Evolutionary conservation across 1,139 yeast genomes (phyloP).

Genomic region (Yamadazyma blattariae): DNA sequence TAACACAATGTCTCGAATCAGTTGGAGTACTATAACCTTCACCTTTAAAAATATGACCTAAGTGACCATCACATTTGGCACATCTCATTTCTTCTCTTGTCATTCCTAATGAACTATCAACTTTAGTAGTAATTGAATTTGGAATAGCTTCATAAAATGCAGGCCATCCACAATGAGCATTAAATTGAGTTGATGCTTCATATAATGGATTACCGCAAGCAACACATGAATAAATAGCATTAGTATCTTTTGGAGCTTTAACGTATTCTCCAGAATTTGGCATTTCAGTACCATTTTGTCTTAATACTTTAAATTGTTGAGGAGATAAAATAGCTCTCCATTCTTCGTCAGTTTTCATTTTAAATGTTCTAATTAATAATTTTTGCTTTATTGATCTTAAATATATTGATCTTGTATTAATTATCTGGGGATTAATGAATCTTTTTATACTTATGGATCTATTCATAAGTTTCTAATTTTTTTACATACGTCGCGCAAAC

Average conservation of each 20-base stretch:
- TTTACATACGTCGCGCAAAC: too few species aligned
- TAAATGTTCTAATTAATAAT: conserved; percentile 2
- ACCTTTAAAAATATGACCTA: conserved; percentile 94
- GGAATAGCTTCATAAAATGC: conserved; percentile 90
- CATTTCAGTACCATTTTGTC: conserved; percentile 81
- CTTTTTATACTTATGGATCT: too few species aligned
- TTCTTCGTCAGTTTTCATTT: conserved; percentile 53
- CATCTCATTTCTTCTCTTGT: conserved; percentile 86
- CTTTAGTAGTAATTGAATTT: conserved; percentile 61
- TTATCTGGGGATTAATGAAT: not conserved
- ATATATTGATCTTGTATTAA: not conserved
- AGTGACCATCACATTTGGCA: conserved; percentile 84
- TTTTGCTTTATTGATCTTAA: not conserved
- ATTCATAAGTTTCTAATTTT: not conserved
- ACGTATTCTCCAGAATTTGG: conserved; percentile 76
- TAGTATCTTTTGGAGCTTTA: conserved; percentile 37
- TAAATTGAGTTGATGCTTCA: conserved; percentile 75
- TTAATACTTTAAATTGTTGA: conserved; percentile 72
- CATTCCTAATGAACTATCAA: conserved; percentile 72
- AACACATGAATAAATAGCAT: conserved; percentile 78
- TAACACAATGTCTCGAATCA: conserved; percentile 92
- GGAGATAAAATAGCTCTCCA: conserved; percentile 83
- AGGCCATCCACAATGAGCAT: conserved; percentile 97
- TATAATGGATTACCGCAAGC: conserved; percentile 83
- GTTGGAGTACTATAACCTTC: conserved; percentile 91